A percentile compares a stretch with the other conserved stretches of the same genome.
Evolutionary conservation across 768 basidiomycete genomes (phyloP).

Genomic region (Crassisporium funariophilum): DNA sequence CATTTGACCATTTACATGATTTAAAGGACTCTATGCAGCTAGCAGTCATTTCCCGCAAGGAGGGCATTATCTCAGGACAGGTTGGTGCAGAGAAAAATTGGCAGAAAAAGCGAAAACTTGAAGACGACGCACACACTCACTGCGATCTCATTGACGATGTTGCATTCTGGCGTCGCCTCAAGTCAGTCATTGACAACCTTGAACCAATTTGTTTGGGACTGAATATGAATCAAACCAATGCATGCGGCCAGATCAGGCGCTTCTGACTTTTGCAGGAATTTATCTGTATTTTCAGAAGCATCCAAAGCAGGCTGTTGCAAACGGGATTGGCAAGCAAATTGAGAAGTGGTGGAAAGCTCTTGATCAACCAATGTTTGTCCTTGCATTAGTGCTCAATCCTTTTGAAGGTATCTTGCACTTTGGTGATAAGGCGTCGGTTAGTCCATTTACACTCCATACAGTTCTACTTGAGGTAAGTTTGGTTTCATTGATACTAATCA

Average conservation of each 20-base stretch:
- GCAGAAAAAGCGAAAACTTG: slow-evolving; percentile 20
- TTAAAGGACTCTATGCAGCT: slow-evolving; percentile 22
- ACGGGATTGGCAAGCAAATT: slow-evolving; percentile 22
- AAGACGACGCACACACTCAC: slow-evolving; percentile 15
- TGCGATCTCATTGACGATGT: slow-evolving; percentile 25
- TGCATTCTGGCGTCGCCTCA: slow-evolving; percentile 19
- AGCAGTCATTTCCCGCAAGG: slow-evolving; percentile 18
- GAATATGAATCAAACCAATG: slow-evolving; percentile 28
- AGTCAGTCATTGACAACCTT: slow-evolving; percentile 24
- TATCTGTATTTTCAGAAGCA: slow-evolving; percentile 28
- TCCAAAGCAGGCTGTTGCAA: slow-evolving; percentile 18
- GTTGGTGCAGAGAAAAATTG: slow-evolving; percentile 29
- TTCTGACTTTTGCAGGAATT: slow-evolving; percentile 28
- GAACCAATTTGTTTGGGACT: slow-evolving; percentile 29
- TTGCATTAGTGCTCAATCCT: slow-evolving; percentile 30
- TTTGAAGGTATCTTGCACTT: slow-evolving; percentile 29
- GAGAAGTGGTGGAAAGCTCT: slow-evolving; percentile 33
- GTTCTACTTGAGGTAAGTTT: slow-evolving; percentile 22
- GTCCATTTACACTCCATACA: slow-evolving; percentile 21
- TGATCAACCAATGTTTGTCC: slow-evolving; percentile 29
- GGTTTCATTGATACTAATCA: slow-evolving; percentile 1
- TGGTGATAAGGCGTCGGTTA: slow-evolving; percentile 25
- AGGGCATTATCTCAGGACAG: slow-evolving; percentile 26
- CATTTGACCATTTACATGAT: slow-evolving; percentile 20
- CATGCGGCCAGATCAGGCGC: slow-evolving; percentile 27